Evolutionary conservation across 305 asterid species (phyloP), one percentile per base, ranked within the genome.

Genomic region (Plantago coronopus): DNA sequence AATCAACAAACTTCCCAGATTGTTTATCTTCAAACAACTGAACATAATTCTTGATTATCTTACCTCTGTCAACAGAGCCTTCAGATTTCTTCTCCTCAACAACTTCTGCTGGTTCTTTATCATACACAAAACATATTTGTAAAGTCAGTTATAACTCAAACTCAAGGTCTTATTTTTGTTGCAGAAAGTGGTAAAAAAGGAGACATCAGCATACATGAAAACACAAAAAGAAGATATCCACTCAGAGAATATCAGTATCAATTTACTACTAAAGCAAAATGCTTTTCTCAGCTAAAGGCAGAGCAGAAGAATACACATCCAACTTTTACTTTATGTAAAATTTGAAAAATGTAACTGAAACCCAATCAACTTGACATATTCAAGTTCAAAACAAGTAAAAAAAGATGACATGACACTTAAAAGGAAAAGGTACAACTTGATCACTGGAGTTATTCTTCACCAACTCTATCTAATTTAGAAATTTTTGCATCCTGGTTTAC

Each of bases 1-100:
- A 67, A 46, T 61, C 15, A 29, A 47, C 10, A 40, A n/a, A n/a
- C n/a, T 11, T 59, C 54, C 40, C 34, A 29, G 48, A 38, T 49
- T 37, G 3, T 14, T 46, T 13, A 17, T 22, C 19, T 25, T 57
- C 25, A 46, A 14, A 18, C 34, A 22, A 17, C 67, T 18, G 7
- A 22, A 60, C 47, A 18, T 50, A 17, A 20, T 42, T 29, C 42
- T 54, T 23, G 29, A 55, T 34, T 7, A 34, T 6, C 9, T 51
- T 69, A 79, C 89, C 89, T 82, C 89, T 66, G 75, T 79, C 29
- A 20, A 71, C 27, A 45, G 89, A 82, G 70, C 83, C 85, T 72
- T 71, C 86, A 13, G 59, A 63, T 57, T 72, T 72, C 68, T 82
- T 79, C 76, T 77, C 83, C 76, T 75, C 88, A 22, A 15, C 70